Evolutionary conservation across 116 monocot species (phyloP), one percentile per base, ranked within the genome.

Genomic region (Dioscorea cayenensis): DNA sequence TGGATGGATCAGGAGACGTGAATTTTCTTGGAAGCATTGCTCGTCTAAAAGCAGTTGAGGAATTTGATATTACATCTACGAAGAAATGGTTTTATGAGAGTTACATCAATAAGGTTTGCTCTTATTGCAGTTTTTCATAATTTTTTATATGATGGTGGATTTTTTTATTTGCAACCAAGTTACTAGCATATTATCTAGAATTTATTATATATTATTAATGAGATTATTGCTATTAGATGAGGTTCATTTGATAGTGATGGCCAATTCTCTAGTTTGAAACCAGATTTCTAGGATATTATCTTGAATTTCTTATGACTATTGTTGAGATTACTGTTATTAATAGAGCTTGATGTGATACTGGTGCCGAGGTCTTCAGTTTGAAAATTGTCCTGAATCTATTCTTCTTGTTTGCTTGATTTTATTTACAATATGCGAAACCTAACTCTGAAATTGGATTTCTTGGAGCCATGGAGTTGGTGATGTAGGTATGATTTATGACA

Each of bases 11-110:
- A 93, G 94, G 97, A 2, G 94, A 99, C 83, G 89, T 91, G 20
- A 99, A 91, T 78, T 91, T 99, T 71, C 81, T 99, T 43, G 99
- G 99, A n/a, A n/a, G n/a, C n/a, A n/a, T n/a, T n/a, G n/a, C n/a
- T n/a, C n/a, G n/a, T n/a, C n/a, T n/a, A n/a, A n/a, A n/a, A n/a
- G n/a, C n/a, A n/a, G n/a, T n/a, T n/a, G n/a, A n/a, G n/a, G n/a
- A n/a, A n/a, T n/a, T n/a, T n/a, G n/a, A n/a, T 75, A 62, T 87
- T 0, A 80, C 84, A 49, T 77, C 76, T 10, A 86, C 89, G 3
- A 99, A 99, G 85, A 86, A 84, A 71, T 67, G 86, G 4, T 99
- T 99, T 78, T 94, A 94, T 73, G 83, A 92, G 78, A 93, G 94
- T 55, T 99, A 99, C 43, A 86, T 99, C 13, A 85, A 88, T 58